Evolutionary conservation across 2,329 filamentous ascomycete species (phyloP).

Genomic region (Gyromitra esculenta): DNA sequence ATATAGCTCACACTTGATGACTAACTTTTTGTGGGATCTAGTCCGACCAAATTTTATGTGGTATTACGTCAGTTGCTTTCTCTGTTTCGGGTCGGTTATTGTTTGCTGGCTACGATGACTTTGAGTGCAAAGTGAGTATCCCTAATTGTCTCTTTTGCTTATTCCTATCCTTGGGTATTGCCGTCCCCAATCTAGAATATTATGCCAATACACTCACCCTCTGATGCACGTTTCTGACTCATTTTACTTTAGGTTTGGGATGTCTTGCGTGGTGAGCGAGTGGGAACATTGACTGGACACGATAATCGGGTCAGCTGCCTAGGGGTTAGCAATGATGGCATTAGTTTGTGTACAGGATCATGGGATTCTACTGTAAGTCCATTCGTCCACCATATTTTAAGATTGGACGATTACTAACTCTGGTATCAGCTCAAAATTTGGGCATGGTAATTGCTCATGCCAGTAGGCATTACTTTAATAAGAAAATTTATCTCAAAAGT

Average conservation of each 20-base stretch:
- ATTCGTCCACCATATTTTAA: constrained; percentile 20
- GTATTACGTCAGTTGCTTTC: constrained; percentile 97
- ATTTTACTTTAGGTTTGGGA: constrained; percentile 82
- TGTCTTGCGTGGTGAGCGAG: constrained; percentile 93
- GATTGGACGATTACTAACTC: constrained; percentile 32
- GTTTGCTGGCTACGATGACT: constrained; percentile 98
- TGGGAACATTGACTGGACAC: constrained; percentile 94
- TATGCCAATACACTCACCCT: background rate
- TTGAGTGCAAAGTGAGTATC: constrained; percentile 92
- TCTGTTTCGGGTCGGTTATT: constrained; percentile 94
- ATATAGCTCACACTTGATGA: constrained; percentile 8
- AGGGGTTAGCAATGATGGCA: constrained; percentile 97
- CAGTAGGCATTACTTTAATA: constrained; percentile 35
- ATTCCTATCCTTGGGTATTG: constrained; percentile 4
- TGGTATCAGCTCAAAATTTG: constrained; percentile 79
- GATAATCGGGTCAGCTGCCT: constrained; percentile 99
- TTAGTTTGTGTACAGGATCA: constrained; percentile 98
- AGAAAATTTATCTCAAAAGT: constrained; percentile 44
- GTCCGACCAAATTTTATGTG: constrained; percentile 97
- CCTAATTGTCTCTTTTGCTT: background rate
- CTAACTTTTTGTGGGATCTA: constrained; percentile 61
- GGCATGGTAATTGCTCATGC: constrained; percentile 66
- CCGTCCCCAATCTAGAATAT: background rate
- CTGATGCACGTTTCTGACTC: constrained; percentile 26
- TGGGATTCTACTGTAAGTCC: constrained; percentile 95